Percentiles rank a stretch among this genome's conserved stretches.
Conservation (phyloP, 2,329 filamentous ascomycete species). For the Dactylellina drechsleri region DNA sequence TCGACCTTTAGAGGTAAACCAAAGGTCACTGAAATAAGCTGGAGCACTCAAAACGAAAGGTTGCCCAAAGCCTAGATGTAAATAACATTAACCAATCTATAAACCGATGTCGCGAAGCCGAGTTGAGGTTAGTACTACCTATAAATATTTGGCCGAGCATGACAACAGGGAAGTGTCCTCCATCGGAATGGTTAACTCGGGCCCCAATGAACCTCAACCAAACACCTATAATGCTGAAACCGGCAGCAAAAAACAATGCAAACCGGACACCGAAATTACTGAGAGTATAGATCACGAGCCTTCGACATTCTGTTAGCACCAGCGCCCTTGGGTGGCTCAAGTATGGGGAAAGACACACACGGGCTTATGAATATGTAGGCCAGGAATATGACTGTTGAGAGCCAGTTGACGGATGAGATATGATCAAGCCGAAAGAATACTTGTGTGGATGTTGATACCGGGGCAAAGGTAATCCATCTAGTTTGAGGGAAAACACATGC, state of each 20-base stretch:
- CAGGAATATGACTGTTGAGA: constrained; percentile 87
- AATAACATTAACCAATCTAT: too few relatives aligned
- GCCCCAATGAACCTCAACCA: constrained; percentile 86
- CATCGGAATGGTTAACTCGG: constrained; percentile 63
- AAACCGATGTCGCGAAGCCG: too few relatives aligned
- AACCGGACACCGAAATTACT: constrained; percentile 79
- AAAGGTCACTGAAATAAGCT: constrained; percentile 89
- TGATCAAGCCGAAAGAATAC: constrained; percentile 76
- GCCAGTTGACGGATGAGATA: constrained; percentile 87
- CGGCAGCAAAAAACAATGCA: constrained; percentile 77
- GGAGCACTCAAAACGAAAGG: constrained; percentile 91
- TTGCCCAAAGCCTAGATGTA: constrained; percentile 75
- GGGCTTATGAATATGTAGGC: constrained; percentile 80
- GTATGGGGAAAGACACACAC: constrained; percentile 60
- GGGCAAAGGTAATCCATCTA: constrained; percentile 86
- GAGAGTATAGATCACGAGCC: constrained; percentile 76
- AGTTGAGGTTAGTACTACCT: constrained; percentile 6
- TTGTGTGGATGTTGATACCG: constrained; percentile 78
- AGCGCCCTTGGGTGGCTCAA: too few relatives aligned
- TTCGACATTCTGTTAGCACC: neutral
- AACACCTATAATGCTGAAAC: constrained; percentile 82
- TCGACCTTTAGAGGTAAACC: constrained; percentile 87
- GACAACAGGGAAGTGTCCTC: constrained; percentile 75
- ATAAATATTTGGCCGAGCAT: constrained; percentile 93
- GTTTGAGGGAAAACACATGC: neutral